Evolutionary conservation across 208 protist genomes (phyloP).

Genomic region (Balamuthia mandrillaris): DNA sequence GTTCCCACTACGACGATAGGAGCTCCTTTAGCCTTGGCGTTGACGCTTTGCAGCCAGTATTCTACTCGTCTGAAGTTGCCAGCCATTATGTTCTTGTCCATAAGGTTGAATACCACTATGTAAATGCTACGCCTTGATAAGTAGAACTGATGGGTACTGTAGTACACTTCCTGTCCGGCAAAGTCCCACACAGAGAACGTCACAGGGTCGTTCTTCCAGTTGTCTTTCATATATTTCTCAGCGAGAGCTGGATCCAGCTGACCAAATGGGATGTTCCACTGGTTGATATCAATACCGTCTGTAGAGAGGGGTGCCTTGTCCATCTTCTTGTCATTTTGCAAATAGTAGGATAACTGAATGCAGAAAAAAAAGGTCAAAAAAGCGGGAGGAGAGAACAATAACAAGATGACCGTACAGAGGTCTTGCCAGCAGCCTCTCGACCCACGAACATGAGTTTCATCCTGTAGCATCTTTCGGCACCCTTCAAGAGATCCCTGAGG

Average conservation of each 20-base stretch:
- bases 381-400: neutral
- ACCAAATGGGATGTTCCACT: slow-evolving; percentile 8
- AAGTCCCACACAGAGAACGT: slow-evolving; percentile 40
- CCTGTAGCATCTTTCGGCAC: slow-evolving; percentile 25
- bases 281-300: slow-evolving; percentile 35
- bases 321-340: slow-evolving; percentile 32
- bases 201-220: slow-evolving; percentile 28
- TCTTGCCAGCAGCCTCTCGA: slow-evolving; percentile 36
- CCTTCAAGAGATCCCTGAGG: slow-evolving; percentile 17
- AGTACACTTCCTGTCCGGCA: slow-evolving; percentile 40
- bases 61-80: slow-evolving; percentile 16
- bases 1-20: slow-evolving; percentile 29
- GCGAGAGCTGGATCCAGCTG: slow-evolving; percentile 12
- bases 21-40: neutral
- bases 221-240: slow-evolving; percentile 38
- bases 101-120: slow-evolving; percentile 45
- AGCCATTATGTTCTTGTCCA: slow-evolving; percentile 37
- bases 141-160: slow-evolving; percentile 40
- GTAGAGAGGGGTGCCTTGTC: neutral
- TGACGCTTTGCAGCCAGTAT: slow-evolving; percentile 38
- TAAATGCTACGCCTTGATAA: slow-evolving; percentile 35
- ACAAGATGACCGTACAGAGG: neutral
- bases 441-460: slow-evolving; percentile 48
- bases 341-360: slow-evolving; percentile 22
- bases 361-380: neutral